A percentile compares a stretch with the other conserved stretches of the same genome.
These are phyloP conservation scores for Eutypella sp. DNA, from an alignment of 2,329 filamentous ascomycete genomes.

Conservation along the genomic window DNA sequence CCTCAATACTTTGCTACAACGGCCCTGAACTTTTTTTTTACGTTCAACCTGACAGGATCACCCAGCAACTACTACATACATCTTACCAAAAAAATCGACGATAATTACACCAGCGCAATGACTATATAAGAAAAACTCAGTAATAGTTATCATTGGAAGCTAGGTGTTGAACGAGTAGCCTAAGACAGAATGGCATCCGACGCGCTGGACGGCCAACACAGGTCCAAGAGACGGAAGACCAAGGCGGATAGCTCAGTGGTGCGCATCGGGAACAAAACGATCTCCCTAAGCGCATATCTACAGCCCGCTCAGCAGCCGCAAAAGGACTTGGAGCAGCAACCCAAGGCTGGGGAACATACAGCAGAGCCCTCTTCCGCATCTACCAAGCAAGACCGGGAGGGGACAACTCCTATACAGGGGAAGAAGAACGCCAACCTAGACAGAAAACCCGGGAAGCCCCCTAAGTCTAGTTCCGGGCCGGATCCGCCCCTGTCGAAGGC, in stretches of 20 bases:
- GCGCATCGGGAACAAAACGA: constrained; percentile 42
- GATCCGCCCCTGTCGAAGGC: constrained; percentile 28
- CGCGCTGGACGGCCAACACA: constrained; percentile 23
- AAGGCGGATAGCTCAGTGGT: constrained; percentile 30
- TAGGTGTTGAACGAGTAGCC: not conserved
- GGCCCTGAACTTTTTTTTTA: too few species aligned
- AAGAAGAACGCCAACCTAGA: too few species aligned
- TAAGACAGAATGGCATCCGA: constrained; percentile 1
- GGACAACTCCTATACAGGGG: constrained; percentile 1
- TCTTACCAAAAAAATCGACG: too few species aligned
- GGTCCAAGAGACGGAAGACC: constrained; percentile 35
- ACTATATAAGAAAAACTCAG: too few species aligned
- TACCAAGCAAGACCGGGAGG: constrained; percentile 1
- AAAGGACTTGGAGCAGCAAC: constrained; percentile 20
- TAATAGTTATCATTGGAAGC: too few species aligned
- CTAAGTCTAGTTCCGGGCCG: constrained; percentile 6
- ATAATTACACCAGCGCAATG: too few species aligned
- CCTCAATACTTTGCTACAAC: too few species aligned
- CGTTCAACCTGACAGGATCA: too few species aligned
- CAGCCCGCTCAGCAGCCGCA: constrained; percentile 39
- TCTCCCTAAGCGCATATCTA: constrained; percentile 47
- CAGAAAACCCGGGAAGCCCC: constrained; percentile 1
- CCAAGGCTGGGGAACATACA: constrained; percentile 4
- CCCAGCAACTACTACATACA: too few species aligned
- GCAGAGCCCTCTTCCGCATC: too few species aligned